These are phyloP conservation scores for Torrubiellomyces zombiae DNA, from an alignment of 2,329 filamentous ascomycete species.

Conservation along the genomic window DNA sequence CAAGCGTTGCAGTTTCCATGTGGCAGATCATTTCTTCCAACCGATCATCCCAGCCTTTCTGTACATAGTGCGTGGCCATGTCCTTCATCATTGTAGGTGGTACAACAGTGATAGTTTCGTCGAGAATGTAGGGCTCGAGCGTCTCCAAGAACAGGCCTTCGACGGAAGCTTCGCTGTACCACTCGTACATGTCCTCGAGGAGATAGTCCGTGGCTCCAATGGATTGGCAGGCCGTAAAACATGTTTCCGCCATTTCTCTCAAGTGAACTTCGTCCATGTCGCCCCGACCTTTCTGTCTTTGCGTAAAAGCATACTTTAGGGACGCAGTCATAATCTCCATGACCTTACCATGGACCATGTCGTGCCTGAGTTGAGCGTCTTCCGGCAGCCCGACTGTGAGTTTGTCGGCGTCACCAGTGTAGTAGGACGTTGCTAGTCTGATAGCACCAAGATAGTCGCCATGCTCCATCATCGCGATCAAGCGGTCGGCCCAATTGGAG, in stretches of 20 bases:
- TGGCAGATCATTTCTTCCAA: constrained; percentile 92
- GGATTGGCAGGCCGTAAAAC: constrained; percentile 66
- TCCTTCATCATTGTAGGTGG: constrained; percentile 77
- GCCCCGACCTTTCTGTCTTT: constrained; percentile 34
- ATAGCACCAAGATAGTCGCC: constrained; percentile 94
- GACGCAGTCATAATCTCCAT: constrained; percentile 90
- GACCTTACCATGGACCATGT: constrained; percentile 73
- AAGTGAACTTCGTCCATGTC: constrained; percentile 41
- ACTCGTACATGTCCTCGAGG: constrained; percentile 80
- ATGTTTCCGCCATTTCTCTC: constrained; percentile 63
- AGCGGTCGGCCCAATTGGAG: constrained; percentile 91
- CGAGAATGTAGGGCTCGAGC: constrained; percentile 75
- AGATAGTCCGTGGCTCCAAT: constrained; percentile 69
- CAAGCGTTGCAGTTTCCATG: constrained; percentile 77
- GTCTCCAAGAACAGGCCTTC: constrained; percentile 72
- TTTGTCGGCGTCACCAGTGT: constrained; percentile 80
- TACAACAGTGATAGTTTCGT: constrained; percentile 54
- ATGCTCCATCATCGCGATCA: constrained; percentile 87
- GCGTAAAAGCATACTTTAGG: constrained; percentile 70
- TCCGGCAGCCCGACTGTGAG: constrained; percentile 87
- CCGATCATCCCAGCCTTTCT: constrained; percentile 55
- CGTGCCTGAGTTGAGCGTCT: constrained; percentile 57
- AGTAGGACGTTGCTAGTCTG: constrained; percentile 78
- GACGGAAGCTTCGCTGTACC: constrained; percentile 63
- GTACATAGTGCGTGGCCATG: constrained; percentile 66